Percentiles rank a stretch among this genome's conserved stretches.
These are phyloP conservation scores for Zelonia costaricensis DNA, from an alignment of 208 protist species.

Conservation along the genomic window DNA sequence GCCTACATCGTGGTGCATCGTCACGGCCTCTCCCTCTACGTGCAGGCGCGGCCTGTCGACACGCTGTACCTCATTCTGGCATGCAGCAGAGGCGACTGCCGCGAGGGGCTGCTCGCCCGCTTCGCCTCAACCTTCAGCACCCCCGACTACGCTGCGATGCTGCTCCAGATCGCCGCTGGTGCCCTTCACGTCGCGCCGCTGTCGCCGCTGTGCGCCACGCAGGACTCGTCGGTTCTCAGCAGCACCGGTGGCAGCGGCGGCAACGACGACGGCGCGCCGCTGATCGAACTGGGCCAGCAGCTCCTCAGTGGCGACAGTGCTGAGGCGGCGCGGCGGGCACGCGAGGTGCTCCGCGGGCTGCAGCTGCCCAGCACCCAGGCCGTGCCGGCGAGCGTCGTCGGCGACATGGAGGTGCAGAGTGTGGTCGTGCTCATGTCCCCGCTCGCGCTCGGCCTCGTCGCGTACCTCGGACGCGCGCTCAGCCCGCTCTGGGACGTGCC, in stretches of 20 bases:
- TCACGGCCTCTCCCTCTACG: constrained; percentile 79
- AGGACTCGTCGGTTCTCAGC: constrained; percentile 11
- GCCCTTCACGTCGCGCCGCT: constrained; percentile 15
- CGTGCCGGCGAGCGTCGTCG: constrained; percentile 20
- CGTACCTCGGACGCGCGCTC: constrained; percentile 68
- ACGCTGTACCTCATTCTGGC: constrained; percentile 82
- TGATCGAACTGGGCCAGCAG: constrained; percentile 53
- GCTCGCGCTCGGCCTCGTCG: constrained; percentile 56
- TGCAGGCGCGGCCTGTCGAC: constrained; percentile 80
- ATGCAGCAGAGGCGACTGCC: constrained; percentile 37
- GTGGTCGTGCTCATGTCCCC: constrained; percentile 73
- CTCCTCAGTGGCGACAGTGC: constrained; percentile 43
- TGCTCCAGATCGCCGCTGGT: constrained; percentile 84
- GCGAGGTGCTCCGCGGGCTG: constrained; percentile 62
- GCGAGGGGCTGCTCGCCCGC: constrained; percentile 66
- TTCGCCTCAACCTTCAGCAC: constrained; percentile 72
- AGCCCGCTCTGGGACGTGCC: constrained; percentile 67
- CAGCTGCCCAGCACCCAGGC: constrained; percentile 53
- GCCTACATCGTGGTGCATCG: constrained; percentile 76
- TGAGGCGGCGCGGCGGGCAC: constrained; percentile 59
- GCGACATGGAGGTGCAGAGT: constrained; percentile 21
- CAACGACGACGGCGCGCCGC: constrained; percentile 41
- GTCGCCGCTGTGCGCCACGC: constrained; percentile 6
- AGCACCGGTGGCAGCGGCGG: too few species aligned
- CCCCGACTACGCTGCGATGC: constrained; percentile 85